Base-by-base conservation (phyloP, 169 alveolate genomes). In the Plasmodium berghei region DNA sequence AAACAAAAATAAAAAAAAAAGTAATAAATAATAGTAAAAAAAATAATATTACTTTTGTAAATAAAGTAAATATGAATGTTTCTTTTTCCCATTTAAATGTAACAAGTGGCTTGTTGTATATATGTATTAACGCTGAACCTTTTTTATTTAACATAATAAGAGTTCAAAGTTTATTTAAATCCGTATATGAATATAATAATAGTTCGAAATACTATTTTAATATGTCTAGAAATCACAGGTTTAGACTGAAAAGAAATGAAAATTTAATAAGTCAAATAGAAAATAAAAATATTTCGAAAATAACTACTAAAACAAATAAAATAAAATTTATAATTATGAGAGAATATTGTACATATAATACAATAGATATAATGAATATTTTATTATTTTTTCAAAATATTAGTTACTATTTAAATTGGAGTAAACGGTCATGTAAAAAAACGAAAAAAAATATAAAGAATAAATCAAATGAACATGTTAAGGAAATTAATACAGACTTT, bases 61-160 rank as follows among this genome's bases (percentile, higher is more conserved):
- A 28, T 28, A 75, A 64, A 28, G 49, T 24, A 42, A 64, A 64
- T 26, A 2, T 64, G 9, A 24, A 77, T 12, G 9, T 49, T 26
- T 62, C 71, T 1, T 10, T 64, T 42, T 16, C 49, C 14, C 59
- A 24, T 3, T 42, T 77, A 5, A 63, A 45, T 2, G 46, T 77
- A 8, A 77, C n/a, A 6, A 46, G 74, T n/a, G 89, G 89, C n/a
- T 45, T 77, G 45, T 56, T 77, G 2, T 45, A 77, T 14, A 58
- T 69, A 1, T 22, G 42, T n/a, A 16, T 58, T 14, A 64, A 54
- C 9, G 3, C 40, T 0, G 56, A 34, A 34, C 42, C 48, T 24
- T 5, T 22, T 14, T 24, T 46, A 26, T 49, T 77, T 48, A 77
- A 77, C n/a, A 42, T 64, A 1, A 49, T 77, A 10, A 40, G 59